Evolutionary conservation across 2,329 filamentous ascomycete genomes (phyloP), one percentile per base, ranked within the genome.

Genomic region (Claviceps sorghi): DNA sequence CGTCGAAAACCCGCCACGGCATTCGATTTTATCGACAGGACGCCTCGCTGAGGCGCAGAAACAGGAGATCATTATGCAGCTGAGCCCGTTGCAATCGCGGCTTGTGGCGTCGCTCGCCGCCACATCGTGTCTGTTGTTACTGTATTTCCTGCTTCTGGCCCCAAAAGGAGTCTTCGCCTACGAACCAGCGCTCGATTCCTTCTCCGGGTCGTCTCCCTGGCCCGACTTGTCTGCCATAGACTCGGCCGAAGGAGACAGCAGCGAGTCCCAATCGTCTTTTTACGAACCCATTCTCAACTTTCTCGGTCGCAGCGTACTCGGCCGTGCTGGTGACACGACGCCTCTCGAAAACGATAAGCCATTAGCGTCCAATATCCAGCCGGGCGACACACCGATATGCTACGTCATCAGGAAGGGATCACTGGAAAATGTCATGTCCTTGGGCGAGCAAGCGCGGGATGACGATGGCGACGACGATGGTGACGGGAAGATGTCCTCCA

Each of bases 21-120:
- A 36, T 34, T 47, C 45, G 30, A 34, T 36, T 34, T 7, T 38
- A 17, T n/a, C 36, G 5, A 38, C 36, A 17, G 19, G 19, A 29
- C 21, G 19, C 45, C 19, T 44, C 19, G 19, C 45, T 6, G 15
- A 34, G 32, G 36, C 17, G 45, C n/a, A 11, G n/a, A n/a, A 26
- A 17, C 29, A n/a, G 45, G 45, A 4, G 22, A 10, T 29, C 19
- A 66, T 61, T 57, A 79, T 79, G 77, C 71, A 82, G 67, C 75
- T 83, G 66, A 82, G 77, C 65, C 80, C 78, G 61, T 71, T 86
- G 59, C 86, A 86, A 71, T 84, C 82, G 69, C 83, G 84, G 64
- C 78, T 88, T 62, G 78, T 78, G 63, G 80, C 82, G 60, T 86
- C 83, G 53, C 64, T 84, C 51, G 71, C 77, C 60, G 79, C 81